Evolutionary conservation across 176 grass and related monocot species (phyloP).

Genomic region (Canna indica): DNA sequence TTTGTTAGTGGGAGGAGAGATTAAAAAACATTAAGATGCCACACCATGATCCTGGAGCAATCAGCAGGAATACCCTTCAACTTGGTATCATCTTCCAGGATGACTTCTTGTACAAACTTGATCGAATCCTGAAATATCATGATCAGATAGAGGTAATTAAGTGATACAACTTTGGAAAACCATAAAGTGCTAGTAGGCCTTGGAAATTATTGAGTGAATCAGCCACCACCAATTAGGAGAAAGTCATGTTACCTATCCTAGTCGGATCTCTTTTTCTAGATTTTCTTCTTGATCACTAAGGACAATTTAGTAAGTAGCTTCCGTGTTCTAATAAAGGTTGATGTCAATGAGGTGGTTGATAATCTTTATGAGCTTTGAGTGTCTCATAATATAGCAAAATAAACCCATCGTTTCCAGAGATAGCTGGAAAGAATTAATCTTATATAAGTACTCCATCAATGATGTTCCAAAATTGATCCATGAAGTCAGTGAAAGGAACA

Average conservation of each 20-base stretch:
- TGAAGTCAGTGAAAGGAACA: neutral
- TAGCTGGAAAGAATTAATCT: neutral
- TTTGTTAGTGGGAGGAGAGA: neutral
- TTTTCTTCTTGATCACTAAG: neutral
- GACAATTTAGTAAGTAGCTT: neutral
- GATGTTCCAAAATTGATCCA: neutral
- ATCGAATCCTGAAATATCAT: slow-evolving; percentile 41
- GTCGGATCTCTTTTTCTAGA: neutral
- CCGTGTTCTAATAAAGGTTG: neutral
- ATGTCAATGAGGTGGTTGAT: neutral
- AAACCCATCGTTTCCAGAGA: neutral
- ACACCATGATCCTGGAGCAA: slow-evolving; percentile 52
- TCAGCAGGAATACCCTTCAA: slow-evolving; percentile 49
- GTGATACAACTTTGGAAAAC: neutral
- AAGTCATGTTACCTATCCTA: neutral
- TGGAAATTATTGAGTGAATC: neutral
- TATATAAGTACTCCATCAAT: neutral
- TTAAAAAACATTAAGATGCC: slow-evolving; percentile 23
- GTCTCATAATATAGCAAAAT: neutral
- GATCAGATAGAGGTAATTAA: neutral
- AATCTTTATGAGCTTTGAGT: neutral
- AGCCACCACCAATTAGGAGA: neutral
- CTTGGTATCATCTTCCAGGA: slow-evolving; percentile 47
- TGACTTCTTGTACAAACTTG: slow-evolving; percentile 52
- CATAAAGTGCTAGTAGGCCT: neutral